Conservation (phyloP, 2,329 filamentous ascomycete species). For the Fusarium lateritium region DNA sequence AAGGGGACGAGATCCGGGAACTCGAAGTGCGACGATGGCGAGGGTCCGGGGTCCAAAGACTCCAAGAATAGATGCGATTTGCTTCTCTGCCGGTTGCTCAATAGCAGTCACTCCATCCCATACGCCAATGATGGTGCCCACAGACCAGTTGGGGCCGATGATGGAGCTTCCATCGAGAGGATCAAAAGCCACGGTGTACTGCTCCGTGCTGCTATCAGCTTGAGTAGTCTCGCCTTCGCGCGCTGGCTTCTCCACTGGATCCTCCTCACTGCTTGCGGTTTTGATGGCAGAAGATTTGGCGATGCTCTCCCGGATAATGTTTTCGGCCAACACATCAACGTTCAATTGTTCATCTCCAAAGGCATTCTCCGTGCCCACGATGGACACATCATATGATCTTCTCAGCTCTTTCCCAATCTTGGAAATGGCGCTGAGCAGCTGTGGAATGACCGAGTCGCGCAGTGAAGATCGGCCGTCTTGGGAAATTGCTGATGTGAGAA, state of each 20-base stretch:
- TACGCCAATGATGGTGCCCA: constrained; percentile 72
- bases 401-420: constrained; percentile 62
- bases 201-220: constrained; percentile 50
- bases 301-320: constrained; percentile 62
- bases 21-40: constrained; percentile 67
- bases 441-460: constrained; percentile 62
- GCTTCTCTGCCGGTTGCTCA: constrained; percentile 56
- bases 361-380: constrained; percentile 65
- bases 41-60: constrained; percentile 70
- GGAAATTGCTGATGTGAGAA: constrained; percentile 41
- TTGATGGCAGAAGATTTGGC: constrained; percentile 60
- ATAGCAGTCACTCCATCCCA: constrained; percentile 68
- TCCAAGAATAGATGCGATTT: constrained; percentile 66
- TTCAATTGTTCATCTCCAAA: constrained; percentile 74
- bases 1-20: constrained; percentile 55
- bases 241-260: constrained; percentile 64
- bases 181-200: constrained; percentile 74
- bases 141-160: constrained; percentile 70
- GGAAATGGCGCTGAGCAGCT: constrained; percentile 62
- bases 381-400: constrained; percentile 61
- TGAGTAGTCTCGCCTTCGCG: constrained; percentile 11
- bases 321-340: constrained; percentile 68
- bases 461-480: constrained; percentile 53
- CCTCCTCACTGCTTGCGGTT: constrained; percentile 73
- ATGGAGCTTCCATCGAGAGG: constrained; percentile 75